Evolutionary conservation across 257 asterid genomes (phyloP).

Genomic region (Eustoma russellianum): DNA sequence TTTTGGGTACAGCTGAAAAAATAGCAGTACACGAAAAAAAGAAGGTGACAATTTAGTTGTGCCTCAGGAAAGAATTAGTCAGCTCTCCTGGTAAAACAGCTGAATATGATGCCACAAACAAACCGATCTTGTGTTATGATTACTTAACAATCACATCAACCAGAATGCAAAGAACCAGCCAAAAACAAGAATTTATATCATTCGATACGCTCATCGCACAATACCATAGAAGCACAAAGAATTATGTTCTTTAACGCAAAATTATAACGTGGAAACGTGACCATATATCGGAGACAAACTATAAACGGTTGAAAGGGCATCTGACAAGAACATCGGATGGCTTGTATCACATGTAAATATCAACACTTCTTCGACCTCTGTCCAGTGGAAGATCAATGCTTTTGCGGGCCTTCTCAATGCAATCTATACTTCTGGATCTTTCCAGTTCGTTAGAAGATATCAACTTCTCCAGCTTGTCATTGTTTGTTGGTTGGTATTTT

Average conservation of each 20-base stretch:
- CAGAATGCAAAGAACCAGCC: too few relatives aligned
- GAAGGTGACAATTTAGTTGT: too few relatives aligned
- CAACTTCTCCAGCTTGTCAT: constrained; percentile 43
- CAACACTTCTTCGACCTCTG: constrained; percentile 73
- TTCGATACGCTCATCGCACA: neutral
- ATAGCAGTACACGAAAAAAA: too few relatives aligned
- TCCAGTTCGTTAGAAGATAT: constrained; percentile 62
- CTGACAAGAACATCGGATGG: constrained; percentile 23
- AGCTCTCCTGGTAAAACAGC: too few relatives aligned
- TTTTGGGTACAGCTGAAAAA: too few relatives aligned
- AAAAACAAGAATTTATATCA: too few relatives aligned
- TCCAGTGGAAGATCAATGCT: constrained; percentile 63
- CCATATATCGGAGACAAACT: constrained; percentile 27
- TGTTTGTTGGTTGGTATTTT: constrained; percentile 41
- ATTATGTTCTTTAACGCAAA: constrained; percentile 18
- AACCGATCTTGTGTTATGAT: too few relatives aligned
- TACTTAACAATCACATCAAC: too few relatives aligned
- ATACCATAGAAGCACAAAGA: neutral
- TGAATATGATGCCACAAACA: too few relatives aligned
- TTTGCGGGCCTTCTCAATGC: constrained; percentile 68
- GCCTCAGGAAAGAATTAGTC: too few relatives aligned
- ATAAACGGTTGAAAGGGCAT: constrained; percentile 11
- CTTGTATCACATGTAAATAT: constrained; percentile 58
- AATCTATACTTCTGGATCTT: constrained; percentile 75
- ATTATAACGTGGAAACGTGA: too few relatives aligned